A percentile compares a stretch with the other conserved stretches of the same genome.
Evolutionary conservation across 441 rosid genomes (phyloP).

Genomic region (Bruguiera hainesii): DNA sequence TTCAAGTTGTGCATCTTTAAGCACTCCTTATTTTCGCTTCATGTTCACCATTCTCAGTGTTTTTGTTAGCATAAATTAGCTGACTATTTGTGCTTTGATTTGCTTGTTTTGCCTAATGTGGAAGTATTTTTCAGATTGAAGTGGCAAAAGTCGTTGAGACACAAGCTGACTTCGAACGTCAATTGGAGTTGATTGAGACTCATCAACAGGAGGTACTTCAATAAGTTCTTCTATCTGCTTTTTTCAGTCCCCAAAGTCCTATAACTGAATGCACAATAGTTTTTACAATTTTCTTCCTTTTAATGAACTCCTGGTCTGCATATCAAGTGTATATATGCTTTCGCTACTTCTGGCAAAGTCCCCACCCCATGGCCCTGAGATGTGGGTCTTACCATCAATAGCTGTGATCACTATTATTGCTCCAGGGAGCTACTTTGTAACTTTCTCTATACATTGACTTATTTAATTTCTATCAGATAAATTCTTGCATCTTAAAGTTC

Average conservation of each 20-base stretch:
- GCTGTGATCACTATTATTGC: too few species aligned
- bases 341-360: too few species aligned
- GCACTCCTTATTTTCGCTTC: not conserved
- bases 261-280: too few species aligned
- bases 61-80: not conserved
- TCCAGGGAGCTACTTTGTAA: too few species aligned
- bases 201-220: conserved; percentile 87
- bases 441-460: too few species aligned
- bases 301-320: not conserved
- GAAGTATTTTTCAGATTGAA: conserved; percentile 58
- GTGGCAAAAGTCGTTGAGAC: conserved; percentile 97
- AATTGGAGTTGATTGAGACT: conserved; percentile 90
- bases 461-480: too few species aligned
- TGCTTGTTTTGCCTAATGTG: not conserved
- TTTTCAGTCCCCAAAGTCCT: not conserved
- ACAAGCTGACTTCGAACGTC: conserved; percentile 74
- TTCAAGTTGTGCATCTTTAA: too few species aligned
- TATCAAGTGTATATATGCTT: not conserved
- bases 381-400: too few species aligned
- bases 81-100: not conserved
- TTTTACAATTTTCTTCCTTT: not conserved
- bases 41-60: not conserved
- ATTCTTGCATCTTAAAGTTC: not conserved
- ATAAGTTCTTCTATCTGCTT: not conserved
- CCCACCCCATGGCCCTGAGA: too few species aligned